These are phyloP conservation scores for Melanopsichium pennsylvanicum DNA, from an alignment of 1,284 basidiomycete species.

Conservation along the genomic window DNA sequence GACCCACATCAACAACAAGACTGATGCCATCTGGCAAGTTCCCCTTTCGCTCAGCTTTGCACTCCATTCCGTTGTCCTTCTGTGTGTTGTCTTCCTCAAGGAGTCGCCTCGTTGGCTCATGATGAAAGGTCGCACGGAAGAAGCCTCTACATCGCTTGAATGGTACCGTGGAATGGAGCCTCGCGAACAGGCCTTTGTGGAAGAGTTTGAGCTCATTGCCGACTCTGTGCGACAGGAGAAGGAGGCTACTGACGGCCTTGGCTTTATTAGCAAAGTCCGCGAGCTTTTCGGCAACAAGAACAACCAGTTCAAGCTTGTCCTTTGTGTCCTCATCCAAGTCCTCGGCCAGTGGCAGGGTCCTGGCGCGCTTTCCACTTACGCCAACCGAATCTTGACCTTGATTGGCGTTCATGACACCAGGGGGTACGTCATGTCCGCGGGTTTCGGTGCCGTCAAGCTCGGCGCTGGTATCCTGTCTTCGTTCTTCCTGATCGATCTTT, in stretches of 20 bases:
- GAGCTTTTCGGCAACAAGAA: constrained; percentile 35
- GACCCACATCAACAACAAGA: constrained; percentile 18
- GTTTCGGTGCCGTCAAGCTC: constrained; percentile 46
- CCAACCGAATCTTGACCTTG: constrained; percentile 38
- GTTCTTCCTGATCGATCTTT: constrained; percentile 47
- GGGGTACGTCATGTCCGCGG: constrained; percentile 43
- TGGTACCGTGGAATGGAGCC: constrained; percentile 43
- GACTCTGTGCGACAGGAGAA: constrained; percentile 35
- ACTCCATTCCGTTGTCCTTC: constrained; percentile 60
- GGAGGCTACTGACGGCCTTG: constrained; percentile 31
- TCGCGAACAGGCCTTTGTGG: constrained; percentile 25
- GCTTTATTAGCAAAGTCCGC: constrained; percentile 27
- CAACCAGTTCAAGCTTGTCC: constrained; percentile 45
- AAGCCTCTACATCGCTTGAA: constrained; percentile 72
- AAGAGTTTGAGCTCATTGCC: constrained; percentile 40
- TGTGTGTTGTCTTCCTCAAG: constrained; percentile 70
- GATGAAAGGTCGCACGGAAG: constrained; percentile 73
- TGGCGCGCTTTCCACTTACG: constrained; percentile 45
- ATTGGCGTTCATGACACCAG: constrained; percentile 35
- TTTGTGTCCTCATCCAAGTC: constrained; percentile 38
- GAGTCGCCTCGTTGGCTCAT: constrained; percentile 84
- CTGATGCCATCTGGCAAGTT: constrained; percentile 30
- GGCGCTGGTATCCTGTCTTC: constrained; percentile 38
- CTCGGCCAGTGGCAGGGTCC: constrained; percentile 44
- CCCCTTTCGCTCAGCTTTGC: constrained; percentile 37